Conservation (phyloP, 192 early-diverging fungal species). For the Coemansia sp. region DNA sequence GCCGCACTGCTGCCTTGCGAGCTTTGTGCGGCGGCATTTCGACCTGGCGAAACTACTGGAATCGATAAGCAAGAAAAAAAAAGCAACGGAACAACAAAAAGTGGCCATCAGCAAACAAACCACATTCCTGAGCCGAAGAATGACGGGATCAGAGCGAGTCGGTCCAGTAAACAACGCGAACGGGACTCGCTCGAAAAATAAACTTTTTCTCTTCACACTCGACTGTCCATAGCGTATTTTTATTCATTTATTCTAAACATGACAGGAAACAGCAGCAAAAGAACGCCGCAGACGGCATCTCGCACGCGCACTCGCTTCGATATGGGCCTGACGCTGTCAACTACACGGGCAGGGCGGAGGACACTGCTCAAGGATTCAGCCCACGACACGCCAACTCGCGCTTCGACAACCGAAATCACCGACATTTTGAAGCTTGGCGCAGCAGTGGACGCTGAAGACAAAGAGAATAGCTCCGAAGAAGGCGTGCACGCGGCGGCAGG, state of each 20-base stretch:
- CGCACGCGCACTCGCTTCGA: conserved; percentile 26
- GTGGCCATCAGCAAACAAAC: not conserved
- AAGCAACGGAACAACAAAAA: too few relatives aligned
- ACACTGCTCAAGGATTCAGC: conserved; percentile 27
- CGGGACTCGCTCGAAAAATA: not conserved
- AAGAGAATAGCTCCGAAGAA: conserved; percentile 49
- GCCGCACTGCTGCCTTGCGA: not conserved
- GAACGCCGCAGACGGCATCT: conserved; percentile 14
- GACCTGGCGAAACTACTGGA: too few relatives aligned
- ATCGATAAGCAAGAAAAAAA: conserved; percentile 5
- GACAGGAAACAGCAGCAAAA: not conserved
- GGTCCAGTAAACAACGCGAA: not conserved
- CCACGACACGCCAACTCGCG: conserved; percentile 20
- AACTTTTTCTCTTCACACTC: not conserved
- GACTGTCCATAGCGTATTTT: not conserved
- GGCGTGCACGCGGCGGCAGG: conserved; percentile 15
- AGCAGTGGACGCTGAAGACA: conserved; percentile 38
- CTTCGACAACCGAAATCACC: conserved; percentile 18
- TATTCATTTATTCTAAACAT: conserved; percentile 5
- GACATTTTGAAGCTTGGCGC: conserved; percentile 43
- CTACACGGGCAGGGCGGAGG: conserved; percentile 30
- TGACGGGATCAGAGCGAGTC: not conserved
- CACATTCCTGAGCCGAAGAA: not conserved
- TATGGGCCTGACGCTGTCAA: conserved; percentile 43
- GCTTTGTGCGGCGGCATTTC: conserved; percentile 1